These are phyloP conservation scores for Geotrichum klebahnii DNA, from an alignment of 1,139 yeast genomes.

Conservation along the genomic window DNA sequence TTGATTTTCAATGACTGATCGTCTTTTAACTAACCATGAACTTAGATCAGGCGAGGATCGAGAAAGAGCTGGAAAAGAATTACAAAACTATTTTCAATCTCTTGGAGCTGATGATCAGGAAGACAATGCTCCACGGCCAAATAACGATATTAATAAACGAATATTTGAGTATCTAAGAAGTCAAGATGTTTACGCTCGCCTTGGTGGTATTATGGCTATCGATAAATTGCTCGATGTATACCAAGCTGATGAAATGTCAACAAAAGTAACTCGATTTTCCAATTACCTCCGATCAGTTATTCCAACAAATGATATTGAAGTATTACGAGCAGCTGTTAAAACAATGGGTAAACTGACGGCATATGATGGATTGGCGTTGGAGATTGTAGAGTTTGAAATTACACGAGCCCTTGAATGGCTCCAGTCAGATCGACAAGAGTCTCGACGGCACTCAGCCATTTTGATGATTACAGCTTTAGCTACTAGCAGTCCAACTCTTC, in stretches of 20 bases:
- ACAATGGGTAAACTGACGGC: conserved; percentile 85
- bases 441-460: conserved; percentile 84
- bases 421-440: conserved; percentile 73
- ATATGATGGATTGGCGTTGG: conserved; percentile 87
- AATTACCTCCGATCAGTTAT: conserved; percentile 79
- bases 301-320: conserved; percentile 75
- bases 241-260: conserved; percentile 70
- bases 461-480: conserved; percentile 80
- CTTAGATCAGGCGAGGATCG: conserved; percentile 36
- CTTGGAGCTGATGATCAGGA: conserved; percentile 70
- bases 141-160: conserved; percentile 80
- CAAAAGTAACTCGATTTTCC: conserved; percentile 85
- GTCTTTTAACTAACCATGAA: neutral
- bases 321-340: conserved; percentile 80
- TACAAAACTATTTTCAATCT: conserved; percentile 62
- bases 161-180: conserved; percentile 83
- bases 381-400: conserved; percentile 88
- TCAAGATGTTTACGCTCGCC: conserved; percentile 62
- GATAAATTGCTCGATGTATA: conserved; percentile 82
- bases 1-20: neutral
- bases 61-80: conserved; percentile 52
- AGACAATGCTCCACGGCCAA: conserved; percentile 75
- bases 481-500: conserved; percentile 77
- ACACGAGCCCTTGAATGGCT: conserved; percentile 89
- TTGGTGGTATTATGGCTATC: conserved; percentile 90